A percentile compares a stretch with the other conserved stretches of the same genome.
phyloP scores from a whole-genome alignment of 495 filamentous ascomycete genomes.

The Daldinia caldariorum region DNA sequence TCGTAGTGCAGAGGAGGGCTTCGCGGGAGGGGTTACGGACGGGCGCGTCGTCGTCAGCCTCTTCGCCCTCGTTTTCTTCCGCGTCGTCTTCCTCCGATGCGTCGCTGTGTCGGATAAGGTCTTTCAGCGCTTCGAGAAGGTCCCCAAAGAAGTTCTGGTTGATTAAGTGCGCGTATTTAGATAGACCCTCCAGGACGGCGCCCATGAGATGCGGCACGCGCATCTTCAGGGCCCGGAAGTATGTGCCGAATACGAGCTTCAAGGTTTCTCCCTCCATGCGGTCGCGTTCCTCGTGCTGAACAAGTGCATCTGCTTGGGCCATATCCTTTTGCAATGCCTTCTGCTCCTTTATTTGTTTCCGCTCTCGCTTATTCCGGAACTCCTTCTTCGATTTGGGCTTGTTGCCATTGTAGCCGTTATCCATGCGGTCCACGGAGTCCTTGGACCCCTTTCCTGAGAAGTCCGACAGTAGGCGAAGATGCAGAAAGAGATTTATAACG shows the following conservation, averaged over 20 bases:
- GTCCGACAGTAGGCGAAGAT: conserved; percentile 86
- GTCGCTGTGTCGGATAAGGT: conserved; percentile 80
- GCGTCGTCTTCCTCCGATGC: conserved; percentile 54
- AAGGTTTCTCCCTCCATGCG: conserved; percentile 92
- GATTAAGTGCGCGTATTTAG: conserved; percentile 90
- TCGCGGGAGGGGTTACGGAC: conserved; percentile 79
- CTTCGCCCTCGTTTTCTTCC: conserved; percentile 53
- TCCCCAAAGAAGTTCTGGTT: conserved; percentile 99
- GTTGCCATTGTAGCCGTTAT: conserved; percentile 62
- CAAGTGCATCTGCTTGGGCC: conserved; percentile 87
- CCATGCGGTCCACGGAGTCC: conserved; percentile 70
- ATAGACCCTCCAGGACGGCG: conserved; percentile 89
- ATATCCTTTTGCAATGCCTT: conserved; percentile 92
- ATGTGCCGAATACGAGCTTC: conserved; percentile 92
- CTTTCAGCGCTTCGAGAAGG: conserved; percentile 90
- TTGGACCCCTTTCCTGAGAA: conserved; percentile 83
- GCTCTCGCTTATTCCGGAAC: conserved; percentile 60
- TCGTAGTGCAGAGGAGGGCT: conserved; percentile 92
- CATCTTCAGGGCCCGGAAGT: conserved; percentile 92
- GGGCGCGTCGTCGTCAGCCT: conserved; percentile 52
- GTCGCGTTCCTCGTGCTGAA: conserved; percentile 91
- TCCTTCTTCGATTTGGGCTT: conserved; percentile 75
- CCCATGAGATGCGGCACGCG: conserved; percentile 86
- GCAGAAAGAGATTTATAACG: conserved; percentile 89
- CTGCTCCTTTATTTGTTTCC: conserved; percentile 77